A percentile compares a stretch with the other conserved stretches of the same genome.
phyloP scores from a whole-genome alignment of 371 early-diverging fungal genomes.

The Mucor mucedo region DNA sequence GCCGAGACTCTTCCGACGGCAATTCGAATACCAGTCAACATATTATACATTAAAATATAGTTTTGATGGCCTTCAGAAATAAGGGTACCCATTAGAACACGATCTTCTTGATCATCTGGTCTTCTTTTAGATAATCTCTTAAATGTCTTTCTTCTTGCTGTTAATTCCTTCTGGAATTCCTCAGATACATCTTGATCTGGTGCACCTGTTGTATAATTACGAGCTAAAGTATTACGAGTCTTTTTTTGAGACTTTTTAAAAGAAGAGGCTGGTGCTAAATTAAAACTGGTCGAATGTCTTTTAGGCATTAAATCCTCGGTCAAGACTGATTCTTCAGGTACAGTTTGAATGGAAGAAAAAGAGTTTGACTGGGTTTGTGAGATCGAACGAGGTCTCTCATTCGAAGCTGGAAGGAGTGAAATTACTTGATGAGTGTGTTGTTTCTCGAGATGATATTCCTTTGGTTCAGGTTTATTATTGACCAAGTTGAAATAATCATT shows the following conservation, averaged over 20 bases:
- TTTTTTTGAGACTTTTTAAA: slow-evolving; percentile 19
- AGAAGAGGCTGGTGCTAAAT: slow-evolving; percentile 24
- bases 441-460: slow-evolving; percentile 8
- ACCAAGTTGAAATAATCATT: slow-evolving; percentile 15
- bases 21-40: slow-evolving; percentile 89
- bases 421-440: slow-evolving; percentile 15
- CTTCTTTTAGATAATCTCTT: slow-evolving; percentile 34
- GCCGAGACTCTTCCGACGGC: slow-evolving; percentile 79
- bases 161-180: slow-evolving; percentile 36
- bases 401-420: slow-evolving; percentile 20
- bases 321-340: slow-evolving; percentile 15
- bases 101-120: slow-evolving; percentile 43
- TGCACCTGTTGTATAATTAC: slow-evolving; percentile 13
- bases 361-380: slow-evolving; percentile 8
- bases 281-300: slow-evolving; percentile 29
- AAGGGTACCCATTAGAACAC: slow-evolving; percentile 61
- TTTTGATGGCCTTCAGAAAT: slow-evolving; percentile 67
- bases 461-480: slow-evolving; percentile 7
- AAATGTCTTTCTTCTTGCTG: slow-evolving; percentile 38
- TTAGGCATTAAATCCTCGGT: slow-evolving; percentile 18
- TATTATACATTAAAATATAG: slow-evolving; percentile 92
- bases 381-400: slow-evolving; percentile 21
- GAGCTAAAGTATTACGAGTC: slow-evolving; percentile 1
- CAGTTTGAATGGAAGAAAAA: neutral
- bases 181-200: slow-evolving; percentile 16